Evolutionary conservation across 1,139 yeast genomes (phyloP).

Genomic region (Candida sojae): DNA sequence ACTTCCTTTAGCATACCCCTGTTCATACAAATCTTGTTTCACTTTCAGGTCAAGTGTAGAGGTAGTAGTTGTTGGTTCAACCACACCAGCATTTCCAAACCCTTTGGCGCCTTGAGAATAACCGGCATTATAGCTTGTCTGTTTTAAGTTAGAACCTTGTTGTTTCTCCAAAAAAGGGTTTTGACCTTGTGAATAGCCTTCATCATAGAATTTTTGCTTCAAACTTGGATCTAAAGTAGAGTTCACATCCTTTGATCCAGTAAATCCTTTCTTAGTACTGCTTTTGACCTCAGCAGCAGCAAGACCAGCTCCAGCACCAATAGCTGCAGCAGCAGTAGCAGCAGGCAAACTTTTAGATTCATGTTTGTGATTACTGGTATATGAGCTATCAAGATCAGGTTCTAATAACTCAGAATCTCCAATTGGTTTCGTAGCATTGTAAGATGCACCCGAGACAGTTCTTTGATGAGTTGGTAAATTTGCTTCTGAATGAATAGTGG

Average conservation of each 20-base stretch:
- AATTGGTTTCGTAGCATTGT: constrained; percentile 12
- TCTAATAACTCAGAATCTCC: constrained; percentile 6
- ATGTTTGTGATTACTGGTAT: neutral
- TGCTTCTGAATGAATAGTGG: neutral
- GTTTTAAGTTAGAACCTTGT: neutral
- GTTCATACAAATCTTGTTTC: constrained; percentile 14
- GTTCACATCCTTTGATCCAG: neutral
- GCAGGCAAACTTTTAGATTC: constrained; percentile 7
- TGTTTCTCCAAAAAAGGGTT: neutral
- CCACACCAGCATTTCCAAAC: neutral
- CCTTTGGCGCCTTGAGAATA: constrained; percentile 2
- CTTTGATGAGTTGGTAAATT: constrained; percentile 4
- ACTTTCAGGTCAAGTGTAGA: constrained; percentile 6
- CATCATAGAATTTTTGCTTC: constrained; percentile 7
- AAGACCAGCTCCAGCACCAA: constrained; percentile 8
- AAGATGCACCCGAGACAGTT: constrained; percentile 12
- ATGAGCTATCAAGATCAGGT: neutral
- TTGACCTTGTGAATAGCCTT: constrained; percentile 7
- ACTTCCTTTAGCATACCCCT: constrained; percentile 14
- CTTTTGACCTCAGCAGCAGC: constrained; percentile 5
- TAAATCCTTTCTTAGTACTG: neutral
- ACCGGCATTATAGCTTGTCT: neutral
- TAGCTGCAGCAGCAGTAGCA: constrained; percentile 13
- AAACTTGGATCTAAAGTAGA: neutral
- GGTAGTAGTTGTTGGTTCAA: neutral